A percentile compares a stretch with the other conserved stretches of the same genome.
Evolutionary conservation across 148 eudicot species (phyloP).

Genomic region (Cornus florida): DNA sequence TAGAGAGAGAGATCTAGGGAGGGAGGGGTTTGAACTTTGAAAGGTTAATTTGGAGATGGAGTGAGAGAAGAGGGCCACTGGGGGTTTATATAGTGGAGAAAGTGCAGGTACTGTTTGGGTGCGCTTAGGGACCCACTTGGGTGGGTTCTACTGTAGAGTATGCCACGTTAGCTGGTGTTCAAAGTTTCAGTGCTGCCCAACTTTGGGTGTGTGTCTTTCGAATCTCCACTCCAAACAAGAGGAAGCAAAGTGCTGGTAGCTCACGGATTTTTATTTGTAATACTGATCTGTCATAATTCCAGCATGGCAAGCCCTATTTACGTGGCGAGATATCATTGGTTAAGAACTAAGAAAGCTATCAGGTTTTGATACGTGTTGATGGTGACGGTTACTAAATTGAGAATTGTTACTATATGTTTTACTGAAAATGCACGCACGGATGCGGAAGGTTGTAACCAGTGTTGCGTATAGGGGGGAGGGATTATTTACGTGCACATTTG

Average conservation of each 20-base stretch:
- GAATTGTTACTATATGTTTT: no score
- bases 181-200: background rate
- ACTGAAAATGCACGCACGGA: no score
- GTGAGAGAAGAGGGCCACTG: background rate
- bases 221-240: background rate
- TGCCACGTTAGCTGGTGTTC: background rate
- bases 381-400: no score
- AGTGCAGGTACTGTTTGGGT: slow-evolving; percentile 11
- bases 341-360: no score
- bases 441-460: no score
- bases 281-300: background rate
- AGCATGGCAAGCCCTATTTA: background rate
- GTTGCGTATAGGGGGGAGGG: no score
- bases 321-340: background rate
- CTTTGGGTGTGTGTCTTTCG: background rate
- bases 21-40: background rate
- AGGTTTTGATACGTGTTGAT: background rate
- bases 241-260: background rate
- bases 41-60: background rate
- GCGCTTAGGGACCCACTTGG: slow-evolving; percentile 26
- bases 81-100: background rate
- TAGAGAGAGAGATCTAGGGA: background rate
- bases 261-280: background rate
- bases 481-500: background rate
- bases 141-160: background rate